Evolutionary conservation across 2,329 filamentous ascomycete genomes (phyloP).

Genomic region (Tolypocladium cylindrosporum): DNA sequence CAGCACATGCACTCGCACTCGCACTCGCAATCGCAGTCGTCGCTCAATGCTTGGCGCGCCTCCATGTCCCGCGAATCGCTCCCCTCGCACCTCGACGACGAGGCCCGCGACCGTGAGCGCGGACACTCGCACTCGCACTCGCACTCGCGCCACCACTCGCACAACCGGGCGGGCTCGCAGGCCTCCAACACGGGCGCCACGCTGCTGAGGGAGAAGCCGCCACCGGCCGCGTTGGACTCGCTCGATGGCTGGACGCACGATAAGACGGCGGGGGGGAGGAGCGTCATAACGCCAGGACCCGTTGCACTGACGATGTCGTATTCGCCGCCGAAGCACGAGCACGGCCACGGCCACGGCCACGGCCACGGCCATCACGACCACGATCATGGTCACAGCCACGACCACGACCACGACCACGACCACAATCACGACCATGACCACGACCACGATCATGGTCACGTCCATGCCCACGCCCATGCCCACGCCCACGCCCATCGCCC

Average conservation of each 20-base stretch:
- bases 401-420: slow-evolving; percentile 12
- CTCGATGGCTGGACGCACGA: slow-evolving; percentile 30
- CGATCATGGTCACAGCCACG: slow-evolving; percentile 17
- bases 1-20: slow-evolving; percentile 29
- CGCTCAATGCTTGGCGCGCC: slow-evolving; percentile 28
- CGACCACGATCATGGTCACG: slow-evolving; percentile 9
- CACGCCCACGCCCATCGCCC: slow-evolving; percentile 19
- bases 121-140: slow-evolving; percentile 13
- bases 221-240: slow-evolving; percentile 21
- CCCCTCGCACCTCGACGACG: slow-evolving; percentile 19
- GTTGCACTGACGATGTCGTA: slow-evolving; percentile 17
- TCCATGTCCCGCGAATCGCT: slow-evolving; percentile 23
- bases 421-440: slow-evolving; percentile 13
- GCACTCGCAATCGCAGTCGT: slow-evolving; percentile 24
- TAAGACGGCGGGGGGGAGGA: slow-evolving; percentile 29
- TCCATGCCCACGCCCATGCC: slow-evolving; percentile 16
- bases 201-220: slow-evolving; percentile 18
- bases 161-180: slow-evolving; percentile 19
- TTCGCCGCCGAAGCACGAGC: slow-evolving; percentile 6
- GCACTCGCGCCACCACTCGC: slow-evolving; percentile 16
- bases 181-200: slow-evolving; percentile 18
- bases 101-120: slow-evolving; percentile 16
- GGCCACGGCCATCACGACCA: slow-evolving; percentile 15
- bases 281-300: slow-evolving; percentile 24
- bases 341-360: slow-evolving; percentile 11